These are phyloP conservation scores for Thermothelomyces thermophilus DNA, from an alignment of 2,329 filamentous ascomycete genomes.

Conservation along the genomic window DNA sequence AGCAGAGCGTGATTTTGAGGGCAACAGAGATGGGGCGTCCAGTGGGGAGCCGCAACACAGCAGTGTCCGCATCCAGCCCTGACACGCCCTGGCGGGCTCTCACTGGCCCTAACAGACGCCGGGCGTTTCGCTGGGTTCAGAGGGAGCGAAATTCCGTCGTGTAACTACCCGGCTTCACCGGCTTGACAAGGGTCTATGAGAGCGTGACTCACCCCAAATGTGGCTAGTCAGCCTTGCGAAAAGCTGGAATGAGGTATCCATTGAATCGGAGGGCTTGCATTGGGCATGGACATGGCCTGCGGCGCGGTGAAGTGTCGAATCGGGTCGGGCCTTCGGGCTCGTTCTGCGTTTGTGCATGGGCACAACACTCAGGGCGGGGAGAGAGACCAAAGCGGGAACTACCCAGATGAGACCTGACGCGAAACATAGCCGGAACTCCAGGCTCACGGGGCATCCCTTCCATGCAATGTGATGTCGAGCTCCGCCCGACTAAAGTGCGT, in stretches of 20 bases:
- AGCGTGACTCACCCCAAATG: slow-evolving; percentile 23
- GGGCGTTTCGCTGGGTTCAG: slow-evolving; percentile 3
- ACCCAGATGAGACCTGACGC: neutral
- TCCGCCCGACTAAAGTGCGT: neutral
- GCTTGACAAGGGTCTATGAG: neutral
- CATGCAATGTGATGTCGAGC: neutral
- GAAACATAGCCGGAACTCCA: neutral
- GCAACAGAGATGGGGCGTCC: neutral
- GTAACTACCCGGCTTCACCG: slow-evolving; percentile 12
- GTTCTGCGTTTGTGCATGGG: neutral
- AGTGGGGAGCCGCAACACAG: slow-evolving; percentile 7
- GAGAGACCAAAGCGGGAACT: neutral
- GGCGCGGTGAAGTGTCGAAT: slow-evolving; percentile 19
- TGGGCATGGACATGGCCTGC: slow-evolving; percentile 22
- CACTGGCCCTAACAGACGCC: neutral
- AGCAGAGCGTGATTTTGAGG: slow-evolving; percentile 19
- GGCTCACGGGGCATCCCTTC: slow-evolving; percentile 4
- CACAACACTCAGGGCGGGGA: neutral
- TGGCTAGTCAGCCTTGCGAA: slow-evolving; percentile 22
- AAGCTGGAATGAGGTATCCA: slow-evolving; percentile 10
- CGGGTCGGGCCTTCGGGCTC: slow-evolving; percentile 14
- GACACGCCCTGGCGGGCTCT: neutral
- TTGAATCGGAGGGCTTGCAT: slow-evolving; percentile 20
- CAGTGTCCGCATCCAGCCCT: neutral
- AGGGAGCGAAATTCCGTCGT: too few species aligned